Base-by-base conservation (phyloP, 2,329 filamentous ascomycete genomes). In the Aphanocladium album region DNA sequence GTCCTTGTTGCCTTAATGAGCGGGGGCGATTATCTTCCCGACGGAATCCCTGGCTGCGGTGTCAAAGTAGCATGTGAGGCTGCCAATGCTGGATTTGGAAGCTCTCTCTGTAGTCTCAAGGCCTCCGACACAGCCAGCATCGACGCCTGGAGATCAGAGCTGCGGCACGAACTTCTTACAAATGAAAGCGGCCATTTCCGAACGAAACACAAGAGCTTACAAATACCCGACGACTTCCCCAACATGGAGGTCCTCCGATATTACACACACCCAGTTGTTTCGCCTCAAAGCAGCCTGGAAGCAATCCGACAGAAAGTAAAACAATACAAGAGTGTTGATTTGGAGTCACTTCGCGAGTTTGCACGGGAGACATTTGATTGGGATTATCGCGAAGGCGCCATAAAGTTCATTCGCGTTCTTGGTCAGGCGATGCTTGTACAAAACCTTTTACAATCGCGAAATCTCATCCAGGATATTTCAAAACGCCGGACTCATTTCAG, bases 1-100 rank as follows among this genome's bases (percentile, higher is more conserved):
- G 89, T 98, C 23, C 77, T 99, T 14, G 89, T 98, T 21, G 95
- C 95, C 0, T 78, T 99, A 63, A 92, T 99, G 83, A 97, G 93
- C 67, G 95, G 95, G 7, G 95, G 95, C 7, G 95, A 99, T 73
- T 99, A 99, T 67, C 80, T 93, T 0, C 90, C 93, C 0, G 90
- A 91, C 60, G 95, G 95, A 0, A 88, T 99, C 17, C 87, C 90
- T 0, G 89, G 90, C 4, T 96, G 93, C 67, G 95, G 95, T 1
- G 85, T 91, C 53, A 96, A 93, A 70, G 80, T 93, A 12, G 93
- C 95, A 0, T 95, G 90, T 66, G 91, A 97, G 71, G 96, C 95
- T 58, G 93, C 93, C 37, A 85, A 85, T 68, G 95, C 91, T 57
- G 92, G 93, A 0, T 98, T 93, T 72, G 95, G 93, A 2, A 83